phyloP scores from a whole-genome alignment of 2,329 filamentous ascomycete species.

The Cadophora sp. region DNA sequence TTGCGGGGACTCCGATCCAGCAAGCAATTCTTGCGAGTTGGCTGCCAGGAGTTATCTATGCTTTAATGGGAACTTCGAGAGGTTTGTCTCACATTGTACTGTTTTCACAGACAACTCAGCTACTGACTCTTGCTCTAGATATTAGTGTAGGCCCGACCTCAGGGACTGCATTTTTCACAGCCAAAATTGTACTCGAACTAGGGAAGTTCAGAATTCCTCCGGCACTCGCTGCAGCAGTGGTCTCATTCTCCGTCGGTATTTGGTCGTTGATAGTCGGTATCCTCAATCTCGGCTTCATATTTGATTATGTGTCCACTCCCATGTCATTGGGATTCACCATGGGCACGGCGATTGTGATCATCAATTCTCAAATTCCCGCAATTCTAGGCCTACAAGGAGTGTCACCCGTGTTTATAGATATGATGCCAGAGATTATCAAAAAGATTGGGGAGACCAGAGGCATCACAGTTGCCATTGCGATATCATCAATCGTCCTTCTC shows the following conservation, averaged over 20 bases:
- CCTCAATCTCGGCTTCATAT: slow-evolving; percentile 67
- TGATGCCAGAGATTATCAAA: slow-evolving; percentile 65
- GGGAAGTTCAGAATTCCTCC: slow-evolving; percentile 56
- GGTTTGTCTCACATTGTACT: slow-evolving; percentile 46
- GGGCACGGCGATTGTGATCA: slow-evolving; percentile 68
- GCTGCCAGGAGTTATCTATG: slow-evolving; percentile 62
- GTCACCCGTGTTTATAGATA: slow-evolving; percentile 58
- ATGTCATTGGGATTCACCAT: slow-evolving; percentile 71
- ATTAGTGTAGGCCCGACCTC: slow-evolving; percentile 63
- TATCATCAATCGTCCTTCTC: slow-evolving; percentile 56
- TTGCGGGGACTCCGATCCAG: slow-evolving; percentile 66
- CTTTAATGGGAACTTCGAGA: slow-evolving; percentile 67
- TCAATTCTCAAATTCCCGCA: slow-evolving; percentile 64
- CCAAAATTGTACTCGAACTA: slow-evolving; percentile 62
- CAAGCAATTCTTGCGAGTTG: slow-evolving; percentile 66
- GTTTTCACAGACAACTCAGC: not conserved
- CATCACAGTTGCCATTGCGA: slow-evolving; percentile 62
- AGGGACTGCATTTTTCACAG: slow-evolving; percentile 68
- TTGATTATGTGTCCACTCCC: slow-evolving; percentile 70
- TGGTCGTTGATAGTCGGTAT: slow-evolving; percentile 65
- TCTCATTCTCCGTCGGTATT: slow-evolving; percentile 69
- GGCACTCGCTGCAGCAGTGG: slow-evolving; percentile 63
- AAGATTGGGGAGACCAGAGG: slow-evolving; percentile 61
- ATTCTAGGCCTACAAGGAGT: slow-evolving; percentile 48
- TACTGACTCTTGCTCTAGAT: slow-evolving; percentile 53